These are phyloP conservation scores for Kwoniella shandongensis DNA, from an alignment of 768 basidiomycete species.

Conservation along the genomic window DNA sequence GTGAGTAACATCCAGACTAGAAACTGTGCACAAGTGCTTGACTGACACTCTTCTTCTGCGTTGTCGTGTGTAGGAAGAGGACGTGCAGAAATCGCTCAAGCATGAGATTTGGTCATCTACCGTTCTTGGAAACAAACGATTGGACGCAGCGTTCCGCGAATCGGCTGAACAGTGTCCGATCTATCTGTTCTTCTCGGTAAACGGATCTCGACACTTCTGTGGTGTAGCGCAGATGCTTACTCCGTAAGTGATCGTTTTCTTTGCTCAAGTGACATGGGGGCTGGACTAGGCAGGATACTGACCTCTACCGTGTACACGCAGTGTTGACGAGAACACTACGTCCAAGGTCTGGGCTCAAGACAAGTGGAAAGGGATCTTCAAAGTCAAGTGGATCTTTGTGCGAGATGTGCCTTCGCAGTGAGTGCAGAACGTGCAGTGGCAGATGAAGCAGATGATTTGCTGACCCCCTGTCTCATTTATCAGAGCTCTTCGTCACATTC, in stretches of 20 bases:
- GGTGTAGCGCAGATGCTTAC: slow-evolving; percentile 99
- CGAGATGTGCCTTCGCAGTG: slow-evolving; percentile 64
- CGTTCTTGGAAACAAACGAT: slow-evolving; percentile 92
- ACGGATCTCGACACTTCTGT: slow-evolving; percentile 83
- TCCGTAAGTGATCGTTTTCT: slow-evolving; percentile 60
- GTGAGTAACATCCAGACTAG: slow-evolving; percentile 56
- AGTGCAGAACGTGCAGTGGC: no score
- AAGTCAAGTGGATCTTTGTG: slow-evolving; percentile 96
- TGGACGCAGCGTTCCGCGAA: slow-evolving; percentile 97
- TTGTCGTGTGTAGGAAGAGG: slow-evolving; percentile 63
- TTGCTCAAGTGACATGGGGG: not conserved
- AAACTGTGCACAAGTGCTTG: not conserved
- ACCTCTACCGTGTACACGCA: no score
- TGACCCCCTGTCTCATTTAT: not conserved
- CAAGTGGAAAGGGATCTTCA: slow-evolving; percentile 99
- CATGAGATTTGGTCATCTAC: slow-evolving; percentile 99
- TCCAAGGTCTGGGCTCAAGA: slow-evolving; percentile 99
- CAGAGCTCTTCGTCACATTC: slow-evolving; percentile 48
- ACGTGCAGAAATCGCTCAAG: slow-evolving; percentile 96
- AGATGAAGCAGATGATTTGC: not conserved
- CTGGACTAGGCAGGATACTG: slow-evolving; percentile 51
- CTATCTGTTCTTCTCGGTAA: slow-evolving; percentile 98
- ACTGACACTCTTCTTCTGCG: not conserved
- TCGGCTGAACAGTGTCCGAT: slow-evolving; percentile 88
- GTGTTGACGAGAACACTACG: slow-evolving; percentile 87